Percentiles rank a stretch among this genome's conserved stretches.
These are phyloP conservation scores for Stylonectria norvegica DNA, from an alignment of 2,329 filamentous ascomycete genomes.

Conservation along the genomic window DNA sequence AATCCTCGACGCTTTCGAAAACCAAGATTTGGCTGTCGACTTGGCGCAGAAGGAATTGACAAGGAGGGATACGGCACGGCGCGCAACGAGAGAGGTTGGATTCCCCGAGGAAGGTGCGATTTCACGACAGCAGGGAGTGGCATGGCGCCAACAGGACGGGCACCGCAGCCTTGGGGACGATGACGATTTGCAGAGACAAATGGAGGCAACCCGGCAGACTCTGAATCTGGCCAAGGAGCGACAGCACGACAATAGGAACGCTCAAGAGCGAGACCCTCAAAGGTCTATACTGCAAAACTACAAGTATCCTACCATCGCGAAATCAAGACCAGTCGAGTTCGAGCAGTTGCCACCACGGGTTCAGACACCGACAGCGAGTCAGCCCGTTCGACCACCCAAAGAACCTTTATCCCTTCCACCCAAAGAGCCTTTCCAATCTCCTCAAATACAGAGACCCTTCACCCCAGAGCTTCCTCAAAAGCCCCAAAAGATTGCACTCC, in stretches of 20 bases:
- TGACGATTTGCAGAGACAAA: slow-evolving; percentile 47
- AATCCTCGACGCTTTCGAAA: slow-evolving; percentile 65
- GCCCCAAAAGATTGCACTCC: slow-evolving; percentile 29
- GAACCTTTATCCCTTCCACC: slow-evolving; percentile 21
- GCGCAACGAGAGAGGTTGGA: slow-evolving; percentile 54
- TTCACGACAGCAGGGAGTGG: slow-evolving; percentile 45
- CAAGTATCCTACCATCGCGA: slow-evolving; percentile 56
- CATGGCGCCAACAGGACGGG: slow-evolving; percentile 42
- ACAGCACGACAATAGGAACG: slow-evolving; percentile 22
- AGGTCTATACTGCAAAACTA: slow-evolving; percentile 38
- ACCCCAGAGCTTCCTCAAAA: slow-evolving; percentile 18
- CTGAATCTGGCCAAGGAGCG: slow-evolving; percentile 38
- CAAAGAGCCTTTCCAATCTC: slow-evolving; percentile 20
- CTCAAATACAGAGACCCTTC: slow-evolving; percentile 5
- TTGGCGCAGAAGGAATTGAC: slow-evolving; percentile 70
- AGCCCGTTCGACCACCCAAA: slow-evolving; percentile 35
- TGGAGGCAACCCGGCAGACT: slow-evolving; percentile 49
- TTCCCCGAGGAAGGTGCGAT: slow-evolving; percentile 56
- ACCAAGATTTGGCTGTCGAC: slow-evolving; percentile 73
- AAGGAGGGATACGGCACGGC: slow-evolving; percentile 61
- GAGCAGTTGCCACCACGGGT: slow-evolving; percentile 25
- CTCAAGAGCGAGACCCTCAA: slow-evolving; percentile 26
- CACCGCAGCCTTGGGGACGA: slow-evolving; percentile 33
- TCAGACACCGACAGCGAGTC: slow-evolving; percentile 20
- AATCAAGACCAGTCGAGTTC: slow-evolving; percentile 47